A percentile compares a stretch with the other conserved stretches of the same genome.
These are phyloP conservation scores for Yamadazyma taylorii DNA, from an alignment of 1,139 yeast species.

Conservation along the genomic window DNA sequence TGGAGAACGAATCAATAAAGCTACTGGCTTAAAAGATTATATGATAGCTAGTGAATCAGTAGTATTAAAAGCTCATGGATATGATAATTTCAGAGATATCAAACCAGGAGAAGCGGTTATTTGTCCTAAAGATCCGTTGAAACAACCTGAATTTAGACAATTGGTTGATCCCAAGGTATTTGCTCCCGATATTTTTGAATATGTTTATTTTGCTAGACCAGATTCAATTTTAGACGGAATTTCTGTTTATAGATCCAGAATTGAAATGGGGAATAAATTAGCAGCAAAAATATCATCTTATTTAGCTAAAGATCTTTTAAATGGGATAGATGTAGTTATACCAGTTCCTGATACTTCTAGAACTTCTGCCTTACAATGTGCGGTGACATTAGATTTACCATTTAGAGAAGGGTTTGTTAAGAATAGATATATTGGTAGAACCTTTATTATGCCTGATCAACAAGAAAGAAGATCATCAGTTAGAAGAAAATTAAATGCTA, in stretches of 20 bases:
- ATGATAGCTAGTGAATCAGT: conserved; percentile 97
- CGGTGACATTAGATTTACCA: conserved; percentile 75
- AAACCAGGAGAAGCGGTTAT: conserved; percentile 96
- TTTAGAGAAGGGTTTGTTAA: conserved; percentile 97
- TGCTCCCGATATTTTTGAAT: conserved; percentile 96
- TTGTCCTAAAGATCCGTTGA: conserved; percentile 59
- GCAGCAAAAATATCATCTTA: conserved; percentile 65
- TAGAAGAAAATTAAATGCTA: conserved; percentile 91
- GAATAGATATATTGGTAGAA: conserved; percentile 94
- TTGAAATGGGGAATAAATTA: conserved; percentile 90
- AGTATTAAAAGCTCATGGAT: conserved; percentile 92
- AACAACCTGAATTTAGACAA: conserved; percentile 77
- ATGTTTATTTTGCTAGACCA: conserved; percentile 96
- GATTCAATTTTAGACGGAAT: conserved; percentile 95
- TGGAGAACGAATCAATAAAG: conserved; percentile 72
- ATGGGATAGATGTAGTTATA: conserved; percentile 85
- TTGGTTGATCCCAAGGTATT: conserved; percentile 76
- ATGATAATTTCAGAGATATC: conserved; percentile 73
- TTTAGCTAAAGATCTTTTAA: conserved; percentile 38
- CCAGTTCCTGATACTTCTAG: conserved; percentile 98
- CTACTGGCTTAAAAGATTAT: conserved; percentile 78
- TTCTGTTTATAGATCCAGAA: conserved; percentile 87
- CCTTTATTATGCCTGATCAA: conserved; percentile 98
- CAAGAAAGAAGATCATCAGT: conserved; percentile 92
- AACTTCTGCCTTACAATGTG: conserved; percentile 91